phyloP scores from a whole-genome alignment of 108 stramenopile species.

The Cylindrotheca fusiformis region DNA sequence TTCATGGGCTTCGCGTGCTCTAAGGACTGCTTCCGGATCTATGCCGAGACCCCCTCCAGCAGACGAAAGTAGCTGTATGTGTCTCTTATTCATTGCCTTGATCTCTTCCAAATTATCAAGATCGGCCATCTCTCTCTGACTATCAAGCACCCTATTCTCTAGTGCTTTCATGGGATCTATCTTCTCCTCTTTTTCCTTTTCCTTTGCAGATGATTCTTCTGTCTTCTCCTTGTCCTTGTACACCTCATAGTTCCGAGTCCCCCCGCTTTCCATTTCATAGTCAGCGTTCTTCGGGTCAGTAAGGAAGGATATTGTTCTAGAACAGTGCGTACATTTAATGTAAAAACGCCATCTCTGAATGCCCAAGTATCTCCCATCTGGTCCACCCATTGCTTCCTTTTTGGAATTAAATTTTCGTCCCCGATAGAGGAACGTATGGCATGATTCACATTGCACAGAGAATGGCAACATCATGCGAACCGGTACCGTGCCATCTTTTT shows the following conservation, averaged over 20 bases:
- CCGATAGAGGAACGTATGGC: conserved; percentile 92
- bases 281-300: conserved; percentile 97
- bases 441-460: conserved; percentile 89
- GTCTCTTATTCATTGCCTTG: conserved; percentile 83
- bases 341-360: conserved; percentile 93
- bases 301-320: conserved; percentile 85
- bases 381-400: conserved; percentile 88
- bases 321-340: conserved; percentile 93
- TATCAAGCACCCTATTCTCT: conserved; percentile 93
- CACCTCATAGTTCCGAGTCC: conserved; percentile 92
- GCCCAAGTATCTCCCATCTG: conserved; percentile 90
- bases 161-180: conserved; percentile 92
- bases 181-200: conserved; percentile 80
- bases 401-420: conserved; percentile 96
- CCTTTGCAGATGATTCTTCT: conserved; percentile 44
- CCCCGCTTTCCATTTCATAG: conserved; percentile 95
- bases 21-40: conserved; percentile 59
- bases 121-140: conserved; percentile 95
- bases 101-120: conserved; percentile 94
- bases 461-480: conserved; percentile 99
- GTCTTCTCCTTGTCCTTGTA: conserved; percentile 86
- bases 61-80: conserved; percentile 49
- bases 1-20: conserved; percentile 41
- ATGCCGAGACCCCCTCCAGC: conserved; percentile 28
- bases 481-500: conserved; percentile 83